Percentiles rank a stretch among this genome's conserved stretches.
Conservation (phyloP, 1,284 basidiomycete species). For the Ceratobasidium sp. region DNA sequence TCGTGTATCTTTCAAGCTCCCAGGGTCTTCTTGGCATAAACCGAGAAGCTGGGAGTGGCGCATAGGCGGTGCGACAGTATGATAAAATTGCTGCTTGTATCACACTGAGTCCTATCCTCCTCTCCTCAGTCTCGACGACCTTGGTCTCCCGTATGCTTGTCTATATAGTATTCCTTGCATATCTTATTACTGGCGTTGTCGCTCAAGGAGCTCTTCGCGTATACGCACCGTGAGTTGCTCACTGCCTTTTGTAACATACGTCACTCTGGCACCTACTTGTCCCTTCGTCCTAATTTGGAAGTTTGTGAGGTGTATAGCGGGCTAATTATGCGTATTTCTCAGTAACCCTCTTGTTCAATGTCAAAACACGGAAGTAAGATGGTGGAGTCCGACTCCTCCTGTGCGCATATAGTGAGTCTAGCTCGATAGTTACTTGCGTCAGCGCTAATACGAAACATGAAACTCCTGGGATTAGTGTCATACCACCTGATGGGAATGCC, state of each 20-base stretch:
- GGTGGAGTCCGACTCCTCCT: neutral
- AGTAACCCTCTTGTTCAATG: neutral
- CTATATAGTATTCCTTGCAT: neutral
- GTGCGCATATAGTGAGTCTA: neutral
- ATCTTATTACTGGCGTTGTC: neutral
- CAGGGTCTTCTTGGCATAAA: neutral
- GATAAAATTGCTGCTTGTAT: too few species aligned
- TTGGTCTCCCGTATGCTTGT: neutral
- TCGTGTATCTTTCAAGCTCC: too few species aligned
- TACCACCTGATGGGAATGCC: neutral
- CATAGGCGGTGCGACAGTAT: too few species aligned
- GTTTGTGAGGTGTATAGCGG: neutral
- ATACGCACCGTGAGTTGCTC: neutral
- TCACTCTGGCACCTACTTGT: too few species aligned
- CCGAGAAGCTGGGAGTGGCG: neutral
- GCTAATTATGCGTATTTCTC: too few species aligned
- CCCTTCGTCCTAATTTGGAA: neutral
- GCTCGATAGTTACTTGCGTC: too few species aligned
- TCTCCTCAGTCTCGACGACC: neutral
- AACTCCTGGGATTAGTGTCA: neutral
- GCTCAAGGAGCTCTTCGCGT: neutral
- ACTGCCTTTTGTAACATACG: too few species aligned
- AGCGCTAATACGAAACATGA: neutral
- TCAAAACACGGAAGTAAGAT: neutral
- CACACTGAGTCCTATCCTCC: neutral